A percentile compares a stretch with the other conserved stretches of the same genome.
Conservation (phyloP, 1,284 basidiomycete species). For the Trametes polyzona region DNA sequence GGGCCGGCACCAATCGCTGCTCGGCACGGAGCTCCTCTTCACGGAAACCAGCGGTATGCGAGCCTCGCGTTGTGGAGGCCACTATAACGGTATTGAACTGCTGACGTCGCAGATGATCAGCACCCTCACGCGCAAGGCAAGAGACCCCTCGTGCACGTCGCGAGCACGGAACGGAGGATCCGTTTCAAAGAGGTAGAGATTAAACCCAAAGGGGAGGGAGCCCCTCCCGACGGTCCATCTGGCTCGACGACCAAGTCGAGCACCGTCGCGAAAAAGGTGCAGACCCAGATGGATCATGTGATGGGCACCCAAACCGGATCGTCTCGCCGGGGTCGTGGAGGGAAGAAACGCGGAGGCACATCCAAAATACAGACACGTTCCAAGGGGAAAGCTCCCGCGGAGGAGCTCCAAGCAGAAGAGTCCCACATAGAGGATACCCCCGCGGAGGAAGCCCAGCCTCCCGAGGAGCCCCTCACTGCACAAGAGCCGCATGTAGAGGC, state of each 20-base stretch:
- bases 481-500: not conserved
- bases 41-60: conserved; percentile 59
- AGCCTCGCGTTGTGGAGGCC: not conserved
- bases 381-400: conserved; percentile 3
- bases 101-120: conserved; percentile 17
- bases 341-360: conserved; percentile 18
- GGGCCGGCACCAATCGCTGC: conserved; percentile 62
- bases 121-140: conserved; percentile 44
- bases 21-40: conserved; percentile 77
- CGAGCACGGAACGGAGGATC: conserved; percentile 63
- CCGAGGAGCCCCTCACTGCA: too few species aligned
- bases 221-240: conserved; percentile 1
- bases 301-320: conserved; percentile 20
- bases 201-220: conserved; percentile 40
- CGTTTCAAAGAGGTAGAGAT: conserved; percentile 66
- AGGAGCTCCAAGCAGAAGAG: not conserved
- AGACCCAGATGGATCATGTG: conserved; percentile 23
- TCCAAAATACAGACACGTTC: conserved; percentile 6
- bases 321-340: conserved; percentile 21
- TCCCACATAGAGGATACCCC: too few species aligned
- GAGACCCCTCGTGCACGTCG: conserved; percentile 53
- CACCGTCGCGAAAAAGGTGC: conserved; percentile 20
- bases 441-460: too few species aligned
- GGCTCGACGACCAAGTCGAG: conserved; percentile 12
- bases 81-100: not conserved